phyloP scores from a whole-genome alignment of 192 early-diverging fungal genomes.

The Dimargaris xerosporica region DNA sequence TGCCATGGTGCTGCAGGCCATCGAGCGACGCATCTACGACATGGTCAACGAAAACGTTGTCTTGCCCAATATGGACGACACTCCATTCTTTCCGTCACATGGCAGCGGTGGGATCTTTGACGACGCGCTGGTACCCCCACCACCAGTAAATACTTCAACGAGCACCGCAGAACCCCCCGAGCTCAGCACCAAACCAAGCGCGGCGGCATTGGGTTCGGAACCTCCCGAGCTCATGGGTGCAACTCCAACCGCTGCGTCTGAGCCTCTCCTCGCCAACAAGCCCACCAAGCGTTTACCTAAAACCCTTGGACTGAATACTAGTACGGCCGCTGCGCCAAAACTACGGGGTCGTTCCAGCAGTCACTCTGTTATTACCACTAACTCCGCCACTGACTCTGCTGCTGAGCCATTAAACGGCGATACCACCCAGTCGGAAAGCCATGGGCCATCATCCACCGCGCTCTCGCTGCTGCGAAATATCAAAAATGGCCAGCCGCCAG shows the following conservation, averaged over 20 bases:
- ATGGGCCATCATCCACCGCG: not conserved
- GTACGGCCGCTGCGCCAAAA: not conserved
- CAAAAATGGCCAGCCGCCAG: constrained; percentile 4
- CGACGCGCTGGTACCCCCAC: not conserved
- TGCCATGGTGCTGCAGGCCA: constrained; percentile 62
- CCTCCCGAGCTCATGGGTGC: not conserved
- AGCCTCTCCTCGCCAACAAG: not conserved
- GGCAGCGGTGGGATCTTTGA: constrained; percentile 44
- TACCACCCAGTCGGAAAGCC: too few species aligned
- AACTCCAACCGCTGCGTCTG: not conserved
- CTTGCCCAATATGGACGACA: constrained; percentile 80
- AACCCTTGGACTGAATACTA: not conserved
- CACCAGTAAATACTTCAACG: not conserved
- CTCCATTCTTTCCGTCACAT: constrained; percentile 50
- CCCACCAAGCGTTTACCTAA: not conserved
- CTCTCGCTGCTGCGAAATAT: not conserved
- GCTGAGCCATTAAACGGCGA: too few species aligned
- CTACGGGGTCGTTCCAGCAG: not conserved
- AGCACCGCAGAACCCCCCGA: not conserved
- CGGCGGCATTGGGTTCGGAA: not conserved
- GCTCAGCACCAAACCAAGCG: not conserved
- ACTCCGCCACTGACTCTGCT: not conserved
- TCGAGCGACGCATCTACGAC: constrained; percentile 71
- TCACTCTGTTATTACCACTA: not conserved
- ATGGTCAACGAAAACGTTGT: constrained; percentile 63